Evolutionary conservation across 1,284 basidiomycete genomes (phyloP).

Genomic region (Flammula alnicola): DNA sequence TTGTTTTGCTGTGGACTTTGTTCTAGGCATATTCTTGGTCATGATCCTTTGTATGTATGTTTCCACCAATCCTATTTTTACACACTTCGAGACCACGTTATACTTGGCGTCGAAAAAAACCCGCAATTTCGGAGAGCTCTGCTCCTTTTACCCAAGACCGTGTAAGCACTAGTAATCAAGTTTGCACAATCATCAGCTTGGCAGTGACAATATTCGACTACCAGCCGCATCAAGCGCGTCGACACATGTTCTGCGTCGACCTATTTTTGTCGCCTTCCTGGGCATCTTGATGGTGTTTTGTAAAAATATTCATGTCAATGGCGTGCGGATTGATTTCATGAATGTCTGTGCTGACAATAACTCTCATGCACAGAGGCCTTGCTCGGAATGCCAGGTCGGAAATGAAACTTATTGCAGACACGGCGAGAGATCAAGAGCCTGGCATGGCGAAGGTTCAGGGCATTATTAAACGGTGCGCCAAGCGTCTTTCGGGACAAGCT

Average conservation of each 20-base stretch:
- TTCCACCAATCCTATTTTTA: slow-evolving; percentile 13
- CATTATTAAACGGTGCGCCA: slow-evolving; percentile 4
- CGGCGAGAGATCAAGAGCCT: no score
- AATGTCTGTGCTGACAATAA: no score
- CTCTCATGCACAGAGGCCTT: no score
- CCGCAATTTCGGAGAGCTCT: neutral
- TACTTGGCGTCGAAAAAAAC: no score
- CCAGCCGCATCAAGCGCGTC: slow-evolving; percentile 26
- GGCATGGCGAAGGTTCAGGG: no score
- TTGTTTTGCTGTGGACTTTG: neutral
- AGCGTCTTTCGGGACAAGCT: slow-evolving; percentile 6
- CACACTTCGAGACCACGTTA: no score
- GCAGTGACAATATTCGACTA: slow-evolving; percentile 27
- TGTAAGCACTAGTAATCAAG: slow-evolving; percentile 9
- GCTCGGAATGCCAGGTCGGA: no score
- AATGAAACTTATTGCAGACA: no score
- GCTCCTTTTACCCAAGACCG: neutral
- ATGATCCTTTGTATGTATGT: neutral
- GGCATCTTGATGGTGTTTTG: slow-evolving; percentile 16
- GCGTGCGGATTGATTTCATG: slow-evolving; percentile 10
- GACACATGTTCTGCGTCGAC: slow-evolving; percentile 19
- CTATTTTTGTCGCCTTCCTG: slow-evolving; percentile 27
- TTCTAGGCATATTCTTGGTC: slow-evolving; percentile 12
- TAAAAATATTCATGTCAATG: slow-evolving; percentile 10
- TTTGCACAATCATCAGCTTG: slow-evolving; percentile 17